Evolutionary conservation across 129 eudicot species (phyloP), one percentile per base, ranked within the genome.

Genomic region (Arctium minus): DNA sequence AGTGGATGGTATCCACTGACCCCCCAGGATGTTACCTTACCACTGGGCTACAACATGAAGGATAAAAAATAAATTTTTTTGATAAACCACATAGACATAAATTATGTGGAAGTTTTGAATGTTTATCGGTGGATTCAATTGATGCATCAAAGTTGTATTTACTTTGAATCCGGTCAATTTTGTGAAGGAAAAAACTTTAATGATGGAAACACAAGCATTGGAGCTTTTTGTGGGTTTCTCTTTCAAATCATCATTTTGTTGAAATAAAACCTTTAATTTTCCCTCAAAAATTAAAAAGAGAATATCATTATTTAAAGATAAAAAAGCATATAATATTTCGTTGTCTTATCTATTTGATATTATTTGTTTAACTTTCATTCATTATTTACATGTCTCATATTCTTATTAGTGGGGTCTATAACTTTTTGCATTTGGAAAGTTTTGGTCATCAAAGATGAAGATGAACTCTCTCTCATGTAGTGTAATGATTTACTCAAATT

Each of bases 231-330:
- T 75, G 50, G 18, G 7, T 44, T 76, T 84, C 83, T 73, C 71
- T n/a, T 84, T 84, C 83, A 62, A 84, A 67, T 74, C 50, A 65
- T 78, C 74, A 56, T 36, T 36, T 4, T 46, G 56, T 72, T 84
- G 83, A 83, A 72, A 46, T 22, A 8, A 29, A 81, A 73, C 78
- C 70, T 35, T 35, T 56, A 56, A 56, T n/a, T 56, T 36, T 72
- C 53, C 30, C 31, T 60, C 31, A 22, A 64, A 12, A 78, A n/a
- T 32, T 67, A 40, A 13, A 62, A 39, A 79, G 11, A 79, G 75
- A 79, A 79, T 7, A 60, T 35, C 7, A 38, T 38, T 38, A 32
- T 13, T 76, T 18, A 15, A 77, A 60, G 72, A 77, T 35, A 77
- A 76, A 74, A 75, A 76, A 53, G 46, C 70, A 76, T 76, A 76